These are phyloP conservation scores for Rhododendron vialii DNA, from an alignment of 148 eudicot genomes.

Conservation along the genomic window DNA sequence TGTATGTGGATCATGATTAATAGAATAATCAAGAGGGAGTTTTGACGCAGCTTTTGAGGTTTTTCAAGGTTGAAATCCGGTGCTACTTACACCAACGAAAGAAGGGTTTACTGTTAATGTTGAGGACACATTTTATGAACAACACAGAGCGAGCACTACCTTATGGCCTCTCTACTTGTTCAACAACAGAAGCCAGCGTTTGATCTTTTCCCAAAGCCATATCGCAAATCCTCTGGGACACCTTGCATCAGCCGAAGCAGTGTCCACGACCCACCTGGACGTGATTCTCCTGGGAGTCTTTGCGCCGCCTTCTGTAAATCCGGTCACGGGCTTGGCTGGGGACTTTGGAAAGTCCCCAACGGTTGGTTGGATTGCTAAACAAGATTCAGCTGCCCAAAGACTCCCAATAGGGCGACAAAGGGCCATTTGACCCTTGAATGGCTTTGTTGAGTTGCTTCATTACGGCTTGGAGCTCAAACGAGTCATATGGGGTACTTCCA, in stretches of 20 bases:
- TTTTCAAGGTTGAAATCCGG: background rate
- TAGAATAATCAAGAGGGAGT: background rate
- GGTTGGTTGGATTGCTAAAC: too few species aligned
- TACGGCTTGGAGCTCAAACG: slow-evolving; percentile 34
- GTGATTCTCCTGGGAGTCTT: slow-evolving; percentile 9
- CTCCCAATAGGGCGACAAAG: slow-evolving; percentile 18
- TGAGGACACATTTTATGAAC: background rate
- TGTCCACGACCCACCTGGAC: background rate
- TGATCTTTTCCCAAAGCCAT: slow-evolving; percentile 15
- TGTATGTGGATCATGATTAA: slow-evolving; percentile 7
- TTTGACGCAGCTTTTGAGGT: background rate
- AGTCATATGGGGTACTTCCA: slow-evolving; percentile 28
- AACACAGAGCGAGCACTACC: background rate
- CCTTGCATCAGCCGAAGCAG: background rate
- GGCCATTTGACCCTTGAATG: slow-evolving; percentile 24
- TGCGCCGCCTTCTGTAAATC: too few species aligned
- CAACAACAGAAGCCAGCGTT: slow-evolving; percentile 3
- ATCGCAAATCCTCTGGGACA: background rate
- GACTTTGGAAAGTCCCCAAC: too few species aligned
- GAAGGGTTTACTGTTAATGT: background rate
- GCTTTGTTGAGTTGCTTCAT: slow-evolving; percentile 38
- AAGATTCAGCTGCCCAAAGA: too few species aligned
- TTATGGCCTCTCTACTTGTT: background rate
- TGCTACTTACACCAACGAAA: background rate
- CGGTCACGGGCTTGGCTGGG: too few species aligned